Conservation (phyloP, 2,329 filamentous ascomycete species). For the Eutypella sp. region DNA sequence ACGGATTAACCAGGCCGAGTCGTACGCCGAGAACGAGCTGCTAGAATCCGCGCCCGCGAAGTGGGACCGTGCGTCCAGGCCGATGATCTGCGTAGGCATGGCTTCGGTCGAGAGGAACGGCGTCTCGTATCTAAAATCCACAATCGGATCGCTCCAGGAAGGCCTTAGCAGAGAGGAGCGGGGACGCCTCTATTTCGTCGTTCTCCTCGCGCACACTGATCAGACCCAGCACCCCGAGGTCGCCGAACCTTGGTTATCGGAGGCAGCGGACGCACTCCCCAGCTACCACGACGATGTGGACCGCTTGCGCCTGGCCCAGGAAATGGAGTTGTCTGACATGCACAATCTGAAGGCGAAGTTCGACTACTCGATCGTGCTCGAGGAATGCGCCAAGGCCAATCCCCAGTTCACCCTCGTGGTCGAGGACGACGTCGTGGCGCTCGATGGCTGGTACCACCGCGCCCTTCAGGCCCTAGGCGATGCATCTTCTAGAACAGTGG, state of each 20-base stretch:
- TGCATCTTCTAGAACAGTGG: conserved; percentile 10
- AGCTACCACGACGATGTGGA: neutral
- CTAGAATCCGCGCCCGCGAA: neutral
- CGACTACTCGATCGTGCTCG: conserved; percentile 15
- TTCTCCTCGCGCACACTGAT: neutral
- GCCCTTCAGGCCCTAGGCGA: conserved; percentile 12
- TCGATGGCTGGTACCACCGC: conserved; percentile 20
- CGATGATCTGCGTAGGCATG: neutral
- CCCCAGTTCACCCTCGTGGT: conserved; percentile 16
- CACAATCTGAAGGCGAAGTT: conserved; percentile 16
- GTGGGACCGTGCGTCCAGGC: neutral
- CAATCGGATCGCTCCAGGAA: neutral
- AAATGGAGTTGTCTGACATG: neutral
- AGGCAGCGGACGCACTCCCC: neutral
- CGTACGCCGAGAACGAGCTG: neutral
- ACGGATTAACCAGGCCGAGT: neutral
- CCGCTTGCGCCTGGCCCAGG: neutral
- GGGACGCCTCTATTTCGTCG: neutral
- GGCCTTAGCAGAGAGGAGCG: neutral
- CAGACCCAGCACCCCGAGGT: neutral
- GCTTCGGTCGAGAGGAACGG: neutral
- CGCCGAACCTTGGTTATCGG: neutral
- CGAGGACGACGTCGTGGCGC: conserved; percentile 20
- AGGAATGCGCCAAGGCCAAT: conserved; percentile 14
- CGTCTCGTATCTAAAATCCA: neutral